phyloP scores from a whole-genome alignment of 345 rosid species.

The Linum lewisii region DNA sequence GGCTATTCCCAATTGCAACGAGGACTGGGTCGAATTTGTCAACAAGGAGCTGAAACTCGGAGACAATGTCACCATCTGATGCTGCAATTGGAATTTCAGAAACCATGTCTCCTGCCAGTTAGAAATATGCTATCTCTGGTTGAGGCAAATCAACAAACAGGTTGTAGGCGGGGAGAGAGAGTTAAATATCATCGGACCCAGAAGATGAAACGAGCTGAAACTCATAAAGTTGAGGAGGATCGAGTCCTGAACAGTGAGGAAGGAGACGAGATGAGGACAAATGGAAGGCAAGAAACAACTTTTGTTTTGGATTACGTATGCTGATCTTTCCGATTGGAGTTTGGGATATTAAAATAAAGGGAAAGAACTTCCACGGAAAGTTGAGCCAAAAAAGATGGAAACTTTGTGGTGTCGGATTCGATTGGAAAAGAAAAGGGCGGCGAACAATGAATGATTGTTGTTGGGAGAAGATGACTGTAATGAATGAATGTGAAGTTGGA shows the following conservation, averaged over 20 bases:
- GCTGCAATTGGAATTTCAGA: neutral
- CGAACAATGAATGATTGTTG: neutral
- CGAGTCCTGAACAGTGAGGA: neutral
- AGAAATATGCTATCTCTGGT: neutral
- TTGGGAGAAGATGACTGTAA: no score
- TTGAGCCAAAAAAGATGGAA: neutral
- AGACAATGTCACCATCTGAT: conserved; percentile 23
- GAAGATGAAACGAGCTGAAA: neutral
- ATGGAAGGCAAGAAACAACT: neutral
- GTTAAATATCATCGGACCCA: neutral
- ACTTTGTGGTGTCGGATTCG: neutral
- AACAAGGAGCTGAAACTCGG: conserved; percentile 31
- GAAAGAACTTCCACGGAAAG: neutral
- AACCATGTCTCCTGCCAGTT: neutral
- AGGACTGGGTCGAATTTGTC: conserved; percentile 41
- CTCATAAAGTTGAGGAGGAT: neutral
- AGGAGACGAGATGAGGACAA: neutral
- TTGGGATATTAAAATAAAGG: neutral
- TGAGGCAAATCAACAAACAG: neutral
- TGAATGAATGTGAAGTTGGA: conserved; percentile 2
- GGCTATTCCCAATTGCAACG: conserved; percentile 20
- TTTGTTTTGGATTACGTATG: neutral
- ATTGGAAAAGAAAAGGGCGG: neutral
- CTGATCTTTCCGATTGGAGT: neutral
- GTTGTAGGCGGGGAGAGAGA: neutral